Conservation (phyloP, 495 filamentous ascomycete species). For the Tuber calosporum region DNA sequence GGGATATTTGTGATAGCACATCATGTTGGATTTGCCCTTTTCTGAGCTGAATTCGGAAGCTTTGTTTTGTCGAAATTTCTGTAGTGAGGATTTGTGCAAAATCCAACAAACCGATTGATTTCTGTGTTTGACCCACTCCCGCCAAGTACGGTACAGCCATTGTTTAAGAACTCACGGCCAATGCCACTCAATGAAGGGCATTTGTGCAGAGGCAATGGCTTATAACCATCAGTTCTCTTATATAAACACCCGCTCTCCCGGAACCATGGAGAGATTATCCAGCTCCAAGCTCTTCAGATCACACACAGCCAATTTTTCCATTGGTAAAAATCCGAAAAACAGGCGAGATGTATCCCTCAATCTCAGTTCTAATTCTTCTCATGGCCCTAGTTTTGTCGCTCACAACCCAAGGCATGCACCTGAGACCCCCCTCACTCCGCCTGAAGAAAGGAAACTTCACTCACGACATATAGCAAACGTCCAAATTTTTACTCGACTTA, state of each 20-base stretch:
- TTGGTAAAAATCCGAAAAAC: not conserved
- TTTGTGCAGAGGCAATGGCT: not conserved
- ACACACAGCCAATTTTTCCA: not conserved
- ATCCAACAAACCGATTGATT: no score
- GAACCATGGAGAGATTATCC: not conserved
- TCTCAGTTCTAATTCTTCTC: slow-evolving; percentile 12
- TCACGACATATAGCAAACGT: slow-evolving; percentile 15
- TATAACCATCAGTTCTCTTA: not conserved
- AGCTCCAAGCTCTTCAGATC: not conserved
- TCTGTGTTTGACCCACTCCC: no score
- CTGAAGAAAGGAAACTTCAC: not conserved
- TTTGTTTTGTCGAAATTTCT: no score
- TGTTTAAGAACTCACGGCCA: not conserved
- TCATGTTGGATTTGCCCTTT: no score
- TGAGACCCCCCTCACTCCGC: not conserved
- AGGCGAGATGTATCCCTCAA: slow-evolving; percentile 19
- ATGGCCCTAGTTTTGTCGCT: slow-evolving; percentile 17
- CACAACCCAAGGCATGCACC: slow-evolving; percentile 17
- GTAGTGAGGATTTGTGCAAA: no score
- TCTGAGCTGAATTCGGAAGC: no score
- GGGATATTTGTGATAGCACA: no score
- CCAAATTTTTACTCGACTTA: slow-evolving; percentile 45
- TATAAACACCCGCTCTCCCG: not conserved
- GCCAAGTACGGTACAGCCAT: no score
- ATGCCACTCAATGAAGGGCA: not conserved